A percentile compares a stretch with the other conserved stretches of the same genome.
These are phyloP conservation scores for Claviceps sp. DNA, from an alignment of 2,329 filamentous ascomycete species.

Conservation along the genomic window DNA sequence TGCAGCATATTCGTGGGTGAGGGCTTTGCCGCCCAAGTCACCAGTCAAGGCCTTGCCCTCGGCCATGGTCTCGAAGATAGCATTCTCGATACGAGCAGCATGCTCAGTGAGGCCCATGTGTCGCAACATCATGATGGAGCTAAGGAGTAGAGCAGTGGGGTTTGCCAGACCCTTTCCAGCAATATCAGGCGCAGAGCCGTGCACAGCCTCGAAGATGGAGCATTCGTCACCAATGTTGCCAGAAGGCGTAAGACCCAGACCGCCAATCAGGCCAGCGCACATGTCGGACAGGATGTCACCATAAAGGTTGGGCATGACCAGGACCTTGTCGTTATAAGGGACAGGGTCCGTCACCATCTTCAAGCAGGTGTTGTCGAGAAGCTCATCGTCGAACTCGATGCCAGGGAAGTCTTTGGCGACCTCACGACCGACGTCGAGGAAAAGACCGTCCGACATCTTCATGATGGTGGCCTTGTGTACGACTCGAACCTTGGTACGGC, in stretches of 20 bases:
- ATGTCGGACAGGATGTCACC: conserved; percentile 99
- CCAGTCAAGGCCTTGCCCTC: conserved; percentile 96
- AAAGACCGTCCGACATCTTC: conserved; percentile 99
- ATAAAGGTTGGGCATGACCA: conserved; percentile 97
- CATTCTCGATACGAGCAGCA: conserved; percentile 79
- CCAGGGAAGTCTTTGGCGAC: conserved; percentile 90
- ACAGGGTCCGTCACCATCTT: conserved; percentile 96
- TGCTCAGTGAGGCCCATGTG: conserved; percentile 88
- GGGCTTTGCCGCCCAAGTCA: conserved; percentile 89
- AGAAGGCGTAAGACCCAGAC: conserved; percentile 90
- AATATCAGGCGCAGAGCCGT: conserved; percentile 94
- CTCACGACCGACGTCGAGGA: conserved; percentile 74
- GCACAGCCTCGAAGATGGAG: conserved; percentile 99
- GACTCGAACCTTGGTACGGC: conserved; percentile 90
- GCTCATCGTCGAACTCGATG: conserved; percentile 93
- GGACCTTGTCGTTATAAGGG: conserved; percentile 98
- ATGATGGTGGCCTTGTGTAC: conserved; percentile 99
- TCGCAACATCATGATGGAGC: conserved; percentile 98
- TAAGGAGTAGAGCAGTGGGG: conserved; percentile 88
- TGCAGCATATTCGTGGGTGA: conserved; percentile 85
- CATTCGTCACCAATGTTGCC: conserved; percentile 98
- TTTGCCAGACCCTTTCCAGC: conserved; percentile 93
- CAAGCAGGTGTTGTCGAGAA: conserved; percentile 97
- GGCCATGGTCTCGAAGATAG: conserved; percentile 86
- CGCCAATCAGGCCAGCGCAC: conserved; percentile 96